Base-by-base conservation (phyloP, 2,329 filamentous ascomycete species). In the Colletotrichum tropicale region DNA sequence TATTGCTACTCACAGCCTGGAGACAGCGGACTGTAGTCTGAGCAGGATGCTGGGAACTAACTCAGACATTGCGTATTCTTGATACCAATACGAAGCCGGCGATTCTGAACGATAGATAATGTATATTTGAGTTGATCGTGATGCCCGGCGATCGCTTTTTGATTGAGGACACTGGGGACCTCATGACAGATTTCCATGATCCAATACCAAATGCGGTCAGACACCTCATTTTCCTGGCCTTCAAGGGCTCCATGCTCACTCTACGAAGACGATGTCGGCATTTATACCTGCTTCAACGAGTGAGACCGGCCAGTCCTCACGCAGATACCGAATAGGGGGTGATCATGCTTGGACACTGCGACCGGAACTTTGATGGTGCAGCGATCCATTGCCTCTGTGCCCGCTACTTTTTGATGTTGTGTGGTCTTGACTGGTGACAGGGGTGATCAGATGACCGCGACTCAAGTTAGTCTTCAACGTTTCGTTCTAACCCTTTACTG, bases 171-270 rank as follows among this genome's bases (percentile, higher is more conserved):
- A 43, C 38, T 18, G 2, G 38, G 38, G 16, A n/a, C 6, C 38
- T n/a, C 8, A 9, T n/a, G 38, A 43, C 9, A n/a, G 5, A 6
- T 43, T 43, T 43, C 5, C 3, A 43, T 4, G 2, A 18, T 43
- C 1, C 16, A 10, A 43, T 9, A 18, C 18, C 8, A 9, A 6
- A 10, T 2, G 0, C 18, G 3, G 18, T 18, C 2, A 9, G n/a
- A 1, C 3, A 2, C 7, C 1, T 10, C 2, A 43, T n/a, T 43
- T 18, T 43, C 16, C n/a, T n/a, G 16, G 8, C 18, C 18, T 18
- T n/a, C 38, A 43, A n/a, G 5, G 8, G 5, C 8, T 43, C 38
- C 38, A 43, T 18, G 8, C 38, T 6, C 18, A 21, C 18, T 48
- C 43, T 21, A 48, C 13, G 15, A 16, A 48, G 10, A 21, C 43